A percentile compares a stretch with the other conserved stretches of the same genome.
phyloP scores from a whole-genome alignment of 352 stramenopile genomes.

The Pythium pyrilobum region DNA sequence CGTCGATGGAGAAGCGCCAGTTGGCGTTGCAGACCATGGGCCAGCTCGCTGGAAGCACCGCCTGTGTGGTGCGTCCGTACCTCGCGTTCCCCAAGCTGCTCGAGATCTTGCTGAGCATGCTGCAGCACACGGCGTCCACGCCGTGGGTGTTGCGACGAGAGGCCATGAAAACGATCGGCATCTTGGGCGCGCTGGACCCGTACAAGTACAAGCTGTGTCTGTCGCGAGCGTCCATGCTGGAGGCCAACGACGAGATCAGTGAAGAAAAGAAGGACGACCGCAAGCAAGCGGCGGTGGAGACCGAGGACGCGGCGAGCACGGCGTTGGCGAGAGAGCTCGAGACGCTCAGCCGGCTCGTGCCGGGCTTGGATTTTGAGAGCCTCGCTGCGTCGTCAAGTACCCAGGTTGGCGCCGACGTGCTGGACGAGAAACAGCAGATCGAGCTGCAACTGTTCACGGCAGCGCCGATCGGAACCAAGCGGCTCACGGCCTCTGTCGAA shows the following conservation, averaged over 20 bases:
- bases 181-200: constrained; percentile 94
- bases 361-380: constrained; percentile 41
- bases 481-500: constrained; percentile 16
- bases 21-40: constrained; percentile 95
- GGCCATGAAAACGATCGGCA: constrained; percentile 95
- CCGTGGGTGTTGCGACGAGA: constrained; percentile 93
- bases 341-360: constrained; percentile 11
- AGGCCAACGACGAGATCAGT: constrained; percentile 47
- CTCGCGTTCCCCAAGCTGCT: constrained; percentile 94
- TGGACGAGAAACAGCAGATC: constrained; percentile 87
- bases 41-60: constrained; percentile 91
- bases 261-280: constrained; percentile 36
- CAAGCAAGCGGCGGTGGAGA: constrained; percentile 9
- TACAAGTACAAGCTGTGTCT: constrained; percentile 92
- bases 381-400: constrained; percentile 51
- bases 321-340: constrained; percentile 13
- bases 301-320: constrained; percentile 9
- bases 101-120: constrained; percentile 91
- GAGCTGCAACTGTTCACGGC: constrained; percentile 83
- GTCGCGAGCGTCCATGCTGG: constrained; percentile 55
- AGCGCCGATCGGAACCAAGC: constrained; percentile 77
- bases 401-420: constrained; percentile 42
- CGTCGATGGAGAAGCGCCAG: constrained; percentile 93
- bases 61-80: constrained; percentile 93
- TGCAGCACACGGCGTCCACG: constrained; percentile 87